Conservation (phyloP, 176 grass and related monocot species). For the Phragmites australis region DNA sequence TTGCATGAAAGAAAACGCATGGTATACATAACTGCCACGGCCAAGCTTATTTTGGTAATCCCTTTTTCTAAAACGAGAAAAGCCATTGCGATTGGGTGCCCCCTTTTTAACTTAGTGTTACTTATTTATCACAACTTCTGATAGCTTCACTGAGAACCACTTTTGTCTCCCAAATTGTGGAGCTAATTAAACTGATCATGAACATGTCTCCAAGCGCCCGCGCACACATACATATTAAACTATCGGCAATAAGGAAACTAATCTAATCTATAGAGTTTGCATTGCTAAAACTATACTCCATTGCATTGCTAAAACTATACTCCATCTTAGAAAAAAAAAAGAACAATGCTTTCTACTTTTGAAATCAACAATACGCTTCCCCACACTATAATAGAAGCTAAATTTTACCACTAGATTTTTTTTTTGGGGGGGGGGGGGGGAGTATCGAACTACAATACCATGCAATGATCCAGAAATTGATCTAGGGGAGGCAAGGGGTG, state of each 20-base stretch:
- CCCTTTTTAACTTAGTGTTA: neutral
- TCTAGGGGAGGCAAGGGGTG: too few species aligned
- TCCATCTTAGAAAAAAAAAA: neutral
- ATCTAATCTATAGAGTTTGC: neutral
- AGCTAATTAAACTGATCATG: neutral
- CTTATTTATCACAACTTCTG: neutral
- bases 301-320: neutral
- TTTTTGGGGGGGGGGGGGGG: too few species aligned
- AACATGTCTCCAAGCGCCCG: neutral
- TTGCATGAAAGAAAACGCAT: neutral
- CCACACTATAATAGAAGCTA: too few species aligned
- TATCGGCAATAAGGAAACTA: neutral
- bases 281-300: too few species aligned
- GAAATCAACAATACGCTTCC: neutral
- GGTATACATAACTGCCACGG: neutral
- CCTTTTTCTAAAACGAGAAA: neutral
- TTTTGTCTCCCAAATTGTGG: neutral
- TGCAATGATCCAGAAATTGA: too few species aligned
- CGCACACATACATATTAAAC: too few species aligned
- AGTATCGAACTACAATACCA: too few species aligned
- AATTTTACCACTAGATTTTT: too few species aligned
- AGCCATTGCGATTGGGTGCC: neutral
- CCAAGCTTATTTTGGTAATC: neutral
- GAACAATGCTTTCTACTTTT: neutral
- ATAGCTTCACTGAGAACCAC: neutral